A percentile compares a stretch with the other conserved stretches of the same genome.
These are phyloP conservation scores for Teratosphaeriaceae sp. DNA, from an alignment of 2,329 filamentous ascomycete species.

Conservation along the genomic window DNA sequence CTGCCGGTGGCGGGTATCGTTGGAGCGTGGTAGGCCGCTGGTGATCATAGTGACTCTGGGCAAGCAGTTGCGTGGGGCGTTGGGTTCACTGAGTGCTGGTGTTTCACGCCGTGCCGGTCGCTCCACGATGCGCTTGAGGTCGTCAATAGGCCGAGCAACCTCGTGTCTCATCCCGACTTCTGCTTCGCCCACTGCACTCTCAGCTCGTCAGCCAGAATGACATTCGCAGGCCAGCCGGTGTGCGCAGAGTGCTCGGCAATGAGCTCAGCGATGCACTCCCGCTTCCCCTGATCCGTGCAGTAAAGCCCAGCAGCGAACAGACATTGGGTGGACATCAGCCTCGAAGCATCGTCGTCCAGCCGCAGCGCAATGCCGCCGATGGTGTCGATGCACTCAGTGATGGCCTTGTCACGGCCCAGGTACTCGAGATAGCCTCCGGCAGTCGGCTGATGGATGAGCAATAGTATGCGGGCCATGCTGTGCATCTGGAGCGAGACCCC, in stretches of 20 bases:
- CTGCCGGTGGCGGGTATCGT: constrained; percentile 45
- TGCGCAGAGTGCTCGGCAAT: constrained; percentile 33
- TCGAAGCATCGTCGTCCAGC: constrained; percentile 35
- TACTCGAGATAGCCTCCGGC: constrained; percentile 45
- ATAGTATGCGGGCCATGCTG: constrained; percentile 47
- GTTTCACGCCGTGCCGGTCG: too few relatives aligned
- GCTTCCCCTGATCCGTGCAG: constrained; percentile 32
- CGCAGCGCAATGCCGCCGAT: constrained; percentile 47
- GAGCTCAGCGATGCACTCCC: constrained; percentile 32
- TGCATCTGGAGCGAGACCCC: constrained; percentile 47
- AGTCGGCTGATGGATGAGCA: constrained; percentile 48
- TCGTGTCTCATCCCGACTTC: constrained; percentile 2
- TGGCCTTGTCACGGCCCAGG: constrained; percentile 36
- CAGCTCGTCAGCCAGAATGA: constrained; percentile 22
- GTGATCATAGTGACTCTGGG: too few relatives aligned
- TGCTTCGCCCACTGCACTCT: constrained; percentile 10
- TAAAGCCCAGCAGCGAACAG: constrained; percentile 39
- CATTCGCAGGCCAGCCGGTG: constrained; percentile 37
- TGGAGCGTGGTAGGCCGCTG: constrained; percentile 40
- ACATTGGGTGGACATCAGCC: constrained; percentile 40
- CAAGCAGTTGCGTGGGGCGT: too few relatives aligned
- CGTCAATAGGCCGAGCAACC: too few relatives aligned
- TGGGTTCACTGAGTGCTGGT: too few relatives aligned
- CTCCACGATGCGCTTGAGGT: too few relatives aligned
- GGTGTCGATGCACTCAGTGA: constrained; percentile 42